phyloP scores from a whole-genome alignment of 2,329 filamentous ascomycete genomes.

The Alternaria tenuissima region DNA sequence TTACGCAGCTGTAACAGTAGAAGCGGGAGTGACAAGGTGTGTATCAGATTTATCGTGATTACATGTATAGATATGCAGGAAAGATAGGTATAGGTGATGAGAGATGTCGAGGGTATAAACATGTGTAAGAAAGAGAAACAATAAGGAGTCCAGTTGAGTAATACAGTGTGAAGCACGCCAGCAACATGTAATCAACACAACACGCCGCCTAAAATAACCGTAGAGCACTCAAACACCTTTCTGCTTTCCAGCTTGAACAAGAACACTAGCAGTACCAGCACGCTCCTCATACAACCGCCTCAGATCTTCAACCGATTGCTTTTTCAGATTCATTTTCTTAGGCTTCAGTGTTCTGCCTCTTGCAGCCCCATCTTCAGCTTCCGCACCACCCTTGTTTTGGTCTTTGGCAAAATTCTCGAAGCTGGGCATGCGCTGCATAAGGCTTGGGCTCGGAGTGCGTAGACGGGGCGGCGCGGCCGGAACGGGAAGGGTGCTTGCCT shows the following conservation, averaged over 20 bases:
- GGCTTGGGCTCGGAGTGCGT: conserved; percentile 50
- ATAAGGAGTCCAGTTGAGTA: background rate
- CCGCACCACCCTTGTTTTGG: conserved; percentile 18
- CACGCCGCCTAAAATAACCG: background rate
- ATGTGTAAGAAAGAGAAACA: background rate
- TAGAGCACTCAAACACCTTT: conserved; percentile 4
- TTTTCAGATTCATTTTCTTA: conserved; percentile 53
- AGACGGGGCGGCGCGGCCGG: conserved; percentile 35
- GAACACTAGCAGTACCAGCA: conserved; percentile 50
- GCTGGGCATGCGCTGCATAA: conserved; percentile 58
- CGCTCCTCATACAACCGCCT: conserved; percentile 59
- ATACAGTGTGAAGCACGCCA: background rate
- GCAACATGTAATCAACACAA: background rate
- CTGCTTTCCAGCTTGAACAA: conserved; percentile 29
- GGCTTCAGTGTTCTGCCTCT: conserved; percentile 34
- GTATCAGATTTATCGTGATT: background rate
- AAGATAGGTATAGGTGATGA: background rate
- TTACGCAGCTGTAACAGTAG: background rate
- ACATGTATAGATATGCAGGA: background rate
- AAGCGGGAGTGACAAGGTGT: background rate
- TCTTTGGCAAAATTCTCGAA: conserved; percentile 45
- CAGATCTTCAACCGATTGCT: conserved; percentile 58
- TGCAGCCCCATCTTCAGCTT: conserved; percentile 15
- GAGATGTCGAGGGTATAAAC: background rate
- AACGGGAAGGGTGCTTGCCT: conserved; percentile 42